A percentile compares a stretch with the other conserved stretches of the same genome.
These are phyloP conservation scores for Talinum fruticosum DNA, from an alignment of 148 eudicot genomes.

Conservation along the genomic window DNA sequence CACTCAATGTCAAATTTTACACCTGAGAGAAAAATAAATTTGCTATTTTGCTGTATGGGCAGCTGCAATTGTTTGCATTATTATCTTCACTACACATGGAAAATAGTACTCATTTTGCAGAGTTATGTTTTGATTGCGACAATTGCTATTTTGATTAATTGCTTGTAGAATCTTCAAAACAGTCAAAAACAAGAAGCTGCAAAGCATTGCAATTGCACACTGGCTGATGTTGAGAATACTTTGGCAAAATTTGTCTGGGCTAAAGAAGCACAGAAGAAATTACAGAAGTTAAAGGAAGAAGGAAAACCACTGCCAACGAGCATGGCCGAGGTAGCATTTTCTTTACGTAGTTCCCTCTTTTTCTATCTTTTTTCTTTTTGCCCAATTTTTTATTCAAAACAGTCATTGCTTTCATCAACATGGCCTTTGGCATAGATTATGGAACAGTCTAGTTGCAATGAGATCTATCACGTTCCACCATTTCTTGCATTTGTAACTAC, in stretches of 20 bases:
- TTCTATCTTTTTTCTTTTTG: neutral
- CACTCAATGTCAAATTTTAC: neutral
- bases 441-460: neutral
- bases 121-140: slow-evolving; percentile 16
- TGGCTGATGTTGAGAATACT: slow-evolving; percentile 52
- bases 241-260: slow-evolving; percentile 83
- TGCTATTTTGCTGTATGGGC: neutral
- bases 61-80: neutral
- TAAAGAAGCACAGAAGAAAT: slow-evolving; percentile 68
- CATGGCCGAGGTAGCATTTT: slow-evolving; percentile 62
- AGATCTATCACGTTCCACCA: neutral
- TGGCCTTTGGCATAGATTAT: neutral
- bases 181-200: slow-evolving; percentile 86
- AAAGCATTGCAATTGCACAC: slow-evolving; percentile 73
- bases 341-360: neutral
- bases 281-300: slow-evolving; percentile 74
- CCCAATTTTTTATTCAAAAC: no score
- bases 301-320: slow-evolving; percentile 82
- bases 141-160: slow-evolving; percentile 19
- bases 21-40: no score
- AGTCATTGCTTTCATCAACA: no score
- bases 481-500: neutral
- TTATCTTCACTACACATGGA: neutral
- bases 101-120: neutral
- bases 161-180: slow-evolving; percentile 57